Percentiles rank a stretch among this genome's conserved stretches.
These are phyloP conservation scores for Chlorella sp. DNA, from an alignment of 139 green algal species.

Conservation along the genomic window DNA sequence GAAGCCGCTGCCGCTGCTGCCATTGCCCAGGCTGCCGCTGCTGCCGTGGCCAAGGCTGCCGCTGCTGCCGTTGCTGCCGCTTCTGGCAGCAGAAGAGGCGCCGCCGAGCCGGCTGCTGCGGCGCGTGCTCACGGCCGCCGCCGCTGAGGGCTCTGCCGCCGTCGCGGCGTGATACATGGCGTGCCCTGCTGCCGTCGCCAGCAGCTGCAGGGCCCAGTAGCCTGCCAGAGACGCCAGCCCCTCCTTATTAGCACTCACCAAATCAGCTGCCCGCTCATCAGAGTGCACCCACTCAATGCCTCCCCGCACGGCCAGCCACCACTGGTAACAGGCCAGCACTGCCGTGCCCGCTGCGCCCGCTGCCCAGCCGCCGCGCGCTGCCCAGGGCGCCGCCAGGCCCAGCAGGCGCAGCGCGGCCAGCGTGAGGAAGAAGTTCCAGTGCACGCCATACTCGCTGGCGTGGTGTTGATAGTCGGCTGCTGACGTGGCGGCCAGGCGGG, in stretches of 20 bases:
- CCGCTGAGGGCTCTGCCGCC: not conserved
- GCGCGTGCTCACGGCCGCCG: not conserved
- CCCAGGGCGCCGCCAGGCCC: conserved; percentile 21
- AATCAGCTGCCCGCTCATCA: conserved; percentile 35
- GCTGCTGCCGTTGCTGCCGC: not conserved
- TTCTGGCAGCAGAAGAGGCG: not conserved
- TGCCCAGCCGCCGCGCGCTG: not conserved
- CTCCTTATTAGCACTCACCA: conserved; percentile 86
- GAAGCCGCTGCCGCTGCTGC: not conserved
- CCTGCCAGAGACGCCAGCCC: conserved; percentile 77
- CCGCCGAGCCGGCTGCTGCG: conserved; percentile 10
- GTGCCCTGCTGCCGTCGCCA: conserved; percentile 10
- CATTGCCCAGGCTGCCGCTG: not conserved
- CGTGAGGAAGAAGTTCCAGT: conserved; percentile 99
- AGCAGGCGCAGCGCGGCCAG: conserved; percentile 73
- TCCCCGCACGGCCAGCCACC: conserved; percentile 32
- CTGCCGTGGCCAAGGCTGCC: not conserved
- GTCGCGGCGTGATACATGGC: not conserved
- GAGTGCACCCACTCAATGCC: conserved; percentile 56
- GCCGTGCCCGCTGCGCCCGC: conserved; percentile 9
- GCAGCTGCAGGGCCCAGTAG: conserved; percentile 79
- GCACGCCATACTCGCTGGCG: conserved; percentile 89
- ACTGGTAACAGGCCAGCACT: conserved; percentile 56
- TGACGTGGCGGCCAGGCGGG: conserved; percentile 54
- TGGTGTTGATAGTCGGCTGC: conserved; percentile 79